Base-by-base conservation (phyloP, 2,329 filamentous ascomycete species). In the Emmonsiellopsis sp. region DNA sequence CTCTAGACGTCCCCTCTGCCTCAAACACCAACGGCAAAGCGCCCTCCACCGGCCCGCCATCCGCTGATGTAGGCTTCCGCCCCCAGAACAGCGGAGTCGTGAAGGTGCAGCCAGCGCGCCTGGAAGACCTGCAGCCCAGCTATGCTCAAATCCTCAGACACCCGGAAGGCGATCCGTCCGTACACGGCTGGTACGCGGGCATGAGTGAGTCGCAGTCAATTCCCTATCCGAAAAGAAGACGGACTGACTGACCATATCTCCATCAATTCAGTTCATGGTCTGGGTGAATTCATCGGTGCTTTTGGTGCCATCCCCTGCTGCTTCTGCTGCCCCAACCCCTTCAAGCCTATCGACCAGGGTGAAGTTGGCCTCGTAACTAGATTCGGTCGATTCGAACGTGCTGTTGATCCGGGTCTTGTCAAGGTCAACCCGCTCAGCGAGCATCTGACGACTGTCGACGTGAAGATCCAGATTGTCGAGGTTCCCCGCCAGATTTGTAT, bases 381-480 rank as follows among this genome's bases (percentile, higher is more conserved):
- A 73, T 98, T 98, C 62, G 93, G 93, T 62, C 80, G 73, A 59
- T 97, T 98, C 75, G 89, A 95, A 72, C 87, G 91, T 71, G 90
- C 93, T 9, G 92, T 97, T 61, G 93, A 98, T 70, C 93, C 93
- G 2, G 93, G 93, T 69, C 84, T 98, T 34, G 89, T 97, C 72
- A 95, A 95, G 78, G 85, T 98, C 78, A 98, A 98, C 76, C 92
- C 92, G 2, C 83, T 97, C 52, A 92, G 87, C 64, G 93, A 98
- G 78, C 82, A 79, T 55, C 80, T 98, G 42, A 85, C 89, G 62
- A 89, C 94, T 65, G 86, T 98, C 67, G 93, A 98, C 70, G 93
- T 98, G 75, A 98, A 97, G 83, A 96, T 97, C 63, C 93, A 98
- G 76, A 96, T 95, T 60, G 89, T 94, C 70, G 73, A 98, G 77